Base-by-base conservation (phyloP, 768 basidiomycete genomes). In the Cystofilobasidium bisporidii region DNA sequence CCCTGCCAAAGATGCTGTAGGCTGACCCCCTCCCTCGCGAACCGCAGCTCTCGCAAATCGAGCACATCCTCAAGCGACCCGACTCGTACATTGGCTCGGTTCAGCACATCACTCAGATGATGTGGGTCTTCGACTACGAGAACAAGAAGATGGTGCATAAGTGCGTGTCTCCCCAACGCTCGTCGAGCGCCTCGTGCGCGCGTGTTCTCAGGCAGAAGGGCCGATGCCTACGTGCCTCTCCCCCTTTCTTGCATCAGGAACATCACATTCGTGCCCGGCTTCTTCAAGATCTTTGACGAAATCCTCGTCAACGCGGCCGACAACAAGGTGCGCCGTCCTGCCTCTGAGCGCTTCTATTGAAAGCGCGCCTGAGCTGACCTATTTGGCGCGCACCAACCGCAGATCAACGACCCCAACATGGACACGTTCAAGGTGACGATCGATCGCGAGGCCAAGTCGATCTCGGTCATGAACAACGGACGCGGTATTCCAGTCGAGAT, bases 231-330 rank as follows among this genome's bases (percentile, higher is more conserved):
- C n/a, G n/a, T n/a, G n/a, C n/a, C n/a, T n/a, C 28, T 30, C 24
- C 64, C 58, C 58, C 12, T 36, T 5, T 36, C 6, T 47, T 18
- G 33, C 47, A 18, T 4, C 55, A 80, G 81, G 26, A 73, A 78
- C 14, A 79, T 78, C 36, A 89, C 85, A 73, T 99, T 87, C 74
- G 93, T 97, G 2, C 96, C 96, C 0, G 96, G 93, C 63, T 94
- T 99, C 77, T 92, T 93, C 84, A 99, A 99, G 82, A 99, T 99
- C 73, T 87, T 99, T 18, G 96, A 99, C 74, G 96, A 99, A 79
- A 99, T 99, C 74, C 81, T 99, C 3, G 96, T 99, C 73, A 99
- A 99, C 77, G 96, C 96, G 26, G 96, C 96, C 4, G 96, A 99
- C 76, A 96, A 98, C 80, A 99, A 99, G 86, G 94, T 89, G 71